Base-by-base conservation (phyloP, 257 asterid genomes). In the Craterostigma plantagineum region DNA sequence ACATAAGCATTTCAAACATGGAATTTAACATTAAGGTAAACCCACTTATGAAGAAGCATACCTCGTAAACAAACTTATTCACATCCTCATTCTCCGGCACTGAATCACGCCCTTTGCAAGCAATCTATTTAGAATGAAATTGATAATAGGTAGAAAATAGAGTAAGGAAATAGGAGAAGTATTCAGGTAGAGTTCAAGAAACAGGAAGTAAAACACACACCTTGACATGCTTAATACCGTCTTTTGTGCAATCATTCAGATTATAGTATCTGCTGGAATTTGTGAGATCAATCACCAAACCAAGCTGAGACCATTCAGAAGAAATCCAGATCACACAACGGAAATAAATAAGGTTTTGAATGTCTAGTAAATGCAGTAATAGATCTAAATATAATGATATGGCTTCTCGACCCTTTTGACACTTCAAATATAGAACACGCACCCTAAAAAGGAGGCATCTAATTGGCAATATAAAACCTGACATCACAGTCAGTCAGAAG, bases 31-130 rank as follows among this genome's bases (percentile, higher is more conserved):
- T n/a, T n/a, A n/a, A n/a, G n/a, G n/a, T n/a, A n/a, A n/a, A n/a
- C n/a, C n/a, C n/a, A 18, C 34, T 7, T 9, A 23, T 7, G 27
- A 12, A 49, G 47, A 58, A 37, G 61, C 54, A 48, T 64, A 84
- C 99, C 94, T 90, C 99, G 42, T 72, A 67, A 51, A 80, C 79
- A 69, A 90, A 90, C 48, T 50, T 54, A 69, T 90, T 90, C 47
- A 90, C 99, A 33, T 72, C 65, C 66, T 79, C 94, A 37, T 69
- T 83, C 57, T 90, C 96, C 11, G 99, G 99, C 48, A 77, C 92
- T 48, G 99, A 77, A 76, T 80, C 94, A 51, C 94, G 96, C 44
- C 99, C 99, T 72, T 67, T 90, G 75, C 99, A 90, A 35, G 80
- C 76, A 68, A 90, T 79, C 99, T 90, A 58, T 23, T 23, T 6